phyloP scores from a whole-genome alignment of 2,329 filamentous ascomycete genomes.

The Trichoderma gracile region DNA sequence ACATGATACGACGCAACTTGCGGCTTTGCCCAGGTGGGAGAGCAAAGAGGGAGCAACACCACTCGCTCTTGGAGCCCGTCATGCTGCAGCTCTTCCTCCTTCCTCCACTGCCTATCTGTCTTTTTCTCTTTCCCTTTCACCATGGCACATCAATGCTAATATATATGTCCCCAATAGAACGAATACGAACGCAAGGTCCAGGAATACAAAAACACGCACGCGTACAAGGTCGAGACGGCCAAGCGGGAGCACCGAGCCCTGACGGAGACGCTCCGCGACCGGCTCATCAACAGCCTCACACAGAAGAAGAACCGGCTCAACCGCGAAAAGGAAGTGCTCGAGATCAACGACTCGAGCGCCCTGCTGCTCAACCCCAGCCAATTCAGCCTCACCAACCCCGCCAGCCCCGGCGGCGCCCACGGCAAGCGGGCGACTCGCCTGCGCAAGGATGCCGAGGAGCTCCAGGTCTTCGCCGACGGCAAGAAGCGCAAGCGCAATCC shows the following conservation, averaged over 20 bases:
- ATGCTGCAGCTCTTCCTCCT: background rate
- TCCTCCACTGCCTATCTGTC: background rate
- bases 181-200: constrained; percentile 64
- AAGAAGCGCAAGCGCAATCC: constrained; percentile 65
- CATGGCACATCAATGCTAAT: constrained; percentile 10
- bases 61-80: background rate
- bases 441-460: constrained; percentile 61
- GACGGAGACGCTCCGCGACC: constrained; percentile 62
- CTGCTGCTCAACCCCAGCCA: constrained; percentile 67
- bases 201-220: constrained; percentile 60
- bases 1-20: background rate
- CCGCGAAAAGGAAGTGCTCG: constrained; percentile 67
- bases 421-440: constrained; percentile 64
- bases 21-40: background rate
- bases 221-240: constrained; percentile 63
- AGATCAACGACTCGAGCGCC: constrained; percentile 66
- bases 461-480: constrained; percentile 54
- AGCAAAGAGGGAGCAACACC: background rate
- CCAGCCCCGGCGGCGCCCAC: constrained; percentile 63
- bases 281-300: constrained; percentile 65
- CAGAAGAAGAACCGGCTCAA: constrained; percentile 65
- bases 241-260: constrained; percentile 62
- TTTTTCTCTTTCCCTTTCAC: background rate
- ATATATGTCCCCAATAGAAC: constrained; percentile 44
- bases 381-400: constrained; percentile 64